Conservation (phyloP, 371 early-diverging fungal species). For the Blakeslea trispora region DNA sequence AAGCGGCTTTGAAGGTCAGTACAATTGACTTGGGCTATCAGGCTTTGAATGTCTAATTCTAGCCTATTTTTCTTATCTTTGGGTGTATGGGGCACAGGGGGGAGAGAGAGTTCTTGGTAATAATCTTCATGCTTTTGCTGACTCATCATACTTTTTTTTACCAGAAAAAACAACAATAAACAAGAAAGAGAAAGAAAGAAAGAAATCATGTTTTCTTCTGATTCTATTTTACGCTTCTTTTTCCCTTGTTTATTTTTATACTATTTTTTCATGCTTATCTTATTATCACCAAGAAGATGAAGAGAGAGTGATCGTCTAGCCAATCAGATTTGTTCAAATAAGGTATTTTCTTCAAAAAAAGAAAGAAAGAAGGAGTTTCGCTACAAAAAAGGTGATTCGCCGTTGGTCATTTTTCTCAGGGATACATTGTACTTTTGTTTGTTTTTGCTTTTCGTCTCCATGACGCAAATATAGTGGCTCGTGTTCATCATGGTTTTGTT, state of each 20-base stretch:
- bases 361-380: not conserved
- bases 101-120: constrained; percentile 17
- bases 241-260: not conserved
- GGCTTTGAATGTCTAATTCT: constrained; percentile 2
- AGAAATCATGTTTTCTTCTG: not conserved
- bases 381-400: not conserved
- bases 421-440: not conserved
- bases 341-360: too few species aligned
- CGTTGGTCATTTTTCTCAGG: not conserved
- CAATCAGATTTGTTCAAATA: too few species aligned
- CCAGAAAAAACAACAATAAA: not conserved
- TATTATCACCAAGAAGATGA: too few species aligned
- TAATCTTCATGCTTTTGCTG: constrained; percentile 1
- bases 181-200: not conserved
- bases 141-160: not conserved
- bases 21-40: constrained; percentile 13
- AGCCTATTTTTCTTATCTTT: constrained; percentile 1
- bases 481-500: not conserved
- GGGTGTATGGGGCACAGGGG: constrained; percentile 9
- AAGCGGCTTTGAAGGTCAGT: constrained; percentile 13
- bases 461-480: too few species aligned
- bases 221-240: too few species aligned
- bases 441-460: not conserved
- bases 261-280: too few species aligned
- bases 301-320: too few species aligned